phyloP scores from a whole-genome alignment of 352 stramenopile species.

The Phytophthora kernoviae region DNA sequence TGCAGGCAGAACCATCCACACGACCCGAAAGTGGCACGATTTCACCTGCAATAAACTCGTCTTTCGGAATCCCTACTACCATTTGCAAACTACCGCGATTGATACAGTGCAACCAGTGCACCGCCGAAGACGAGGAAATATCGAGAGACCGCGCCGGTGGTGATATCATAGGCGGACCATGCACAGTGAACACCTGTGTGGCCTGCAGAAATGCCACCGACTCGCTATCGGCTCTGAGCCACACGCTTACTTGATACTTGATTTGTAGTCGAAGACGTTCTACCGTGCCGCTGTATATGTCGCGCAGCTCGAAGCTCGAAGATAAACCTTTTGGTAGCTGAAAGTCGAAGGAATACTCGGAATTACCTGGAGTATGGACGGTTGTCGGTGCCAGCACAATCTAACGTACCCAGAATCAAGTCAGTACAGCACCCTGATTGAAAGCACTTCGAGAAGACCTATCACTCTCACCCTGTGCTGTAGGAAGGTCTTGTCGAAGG shows the following conservation, averaged over 20 bases:
- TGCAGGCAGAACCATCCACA: constrained; percentile 26
- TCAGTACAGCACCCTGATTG: too few relatives aligned
- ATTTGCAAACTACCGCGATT: constrained; percentile 33
- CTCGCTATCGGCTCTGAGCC: constrained; percentile 29
- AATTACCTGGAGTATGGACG: constrained; percentile 23
- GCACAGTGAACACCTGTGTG: constrained; percentile 32
- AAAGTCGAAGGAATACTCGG: constrained; percentile 26
- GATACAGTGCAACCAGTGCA: constrained; percentile 40
- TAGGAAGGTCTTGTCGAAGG: constrained; percentile 37
- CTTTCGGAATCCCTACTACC: constrained; percentile 20
- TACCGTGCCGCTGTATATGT: constrained; percentile 33
- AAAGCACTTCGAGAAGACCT: not conserved
- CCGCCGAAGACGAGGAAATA: constrained; percentile 20
- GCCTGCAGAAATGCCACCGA: constrained; percentile 36
- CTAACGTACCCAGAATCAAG: constrained; percentile 4
- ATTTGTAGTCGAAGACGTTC: constrained; percentile 35
- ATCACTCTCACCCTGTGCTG: constrained; percentile 26
- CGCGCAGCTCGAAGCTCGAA: constrained; percentile 32
- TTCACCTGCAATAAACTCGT: constrained; percentile 26
- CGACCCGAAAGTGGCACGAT: constrained; percentile 18
- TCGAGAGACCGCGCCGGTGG: constrained; percentile 32
- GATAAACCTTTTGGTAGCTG: constrained; percentile 24
- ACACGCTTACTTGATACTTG: constrained; percentile 39
- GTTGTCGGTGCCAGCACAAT: constrained; percentile 26
- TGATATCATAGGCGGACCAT: constrained; percentile 19